Evolutionary conservation across 1,284 basidiomycete genomes (phyloP), one percentile per base, ranked within the genome.

Genomic region (Boletus sp.): DNA sequence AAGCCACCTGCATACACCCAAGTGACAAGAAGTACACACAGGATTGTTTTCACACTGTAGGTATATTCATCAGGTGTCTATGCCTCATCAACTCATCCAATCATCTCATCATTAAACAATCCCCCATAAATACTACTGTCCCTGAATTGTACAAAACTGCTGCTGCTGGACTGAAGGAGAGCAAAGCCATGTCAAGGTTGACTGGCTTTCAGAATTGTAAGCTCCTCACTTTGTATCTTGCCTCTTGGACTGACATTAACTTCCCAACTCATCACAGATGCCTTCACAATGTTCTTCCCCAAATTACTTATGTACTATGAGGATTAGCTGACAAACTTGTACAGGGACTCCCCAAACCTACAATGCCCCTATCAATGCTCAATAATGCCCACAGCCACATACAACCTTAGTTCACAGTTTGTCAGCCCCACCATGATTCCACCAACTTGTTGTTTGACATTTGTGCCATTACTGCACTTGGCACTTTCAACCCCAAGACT

Each of bases 171-270:
- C 6, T 63, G 1, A 30, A 3, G 13, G 23, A 9, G 5, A 60
- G 23, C 17, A 2, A 44, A 2, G 50, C 50, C 3, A 37, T 64
- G 40, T 0, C 0, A 0, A 38, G 56, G 9, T 28, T 65, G 47
- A 56, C 64, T 0, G 53, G 64, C 9, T 64, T 66, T 7, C 61
- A 65, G 9, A 37, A 54, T 2, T 17, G 61, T 66, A 7, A 6
- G 44, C 23, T 23, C 9, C 23, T 16, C 21, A 23, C 40, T n/a
- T n/a, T n/a, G n/a, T n/a, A n/a, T n/a, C n/a, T n/a, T n/a, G n/a
- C n/a, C n/a, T n/a, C n/a, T n/a, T n/a, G n/a, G n/a, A 40, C 38
- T 35, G 40, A 3, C 40, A 43, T n/a, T 5, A 10, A 23, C 6
- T n/a, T 38, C 19, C 19, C 13, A 11, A 19, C n/a, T 7, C 10